Evolutionary conservation across 768 basidiomycete species (phyloP), one percentile per base, ranked within the genome.

Genomic region (Mycena epipterygia): DNA sequence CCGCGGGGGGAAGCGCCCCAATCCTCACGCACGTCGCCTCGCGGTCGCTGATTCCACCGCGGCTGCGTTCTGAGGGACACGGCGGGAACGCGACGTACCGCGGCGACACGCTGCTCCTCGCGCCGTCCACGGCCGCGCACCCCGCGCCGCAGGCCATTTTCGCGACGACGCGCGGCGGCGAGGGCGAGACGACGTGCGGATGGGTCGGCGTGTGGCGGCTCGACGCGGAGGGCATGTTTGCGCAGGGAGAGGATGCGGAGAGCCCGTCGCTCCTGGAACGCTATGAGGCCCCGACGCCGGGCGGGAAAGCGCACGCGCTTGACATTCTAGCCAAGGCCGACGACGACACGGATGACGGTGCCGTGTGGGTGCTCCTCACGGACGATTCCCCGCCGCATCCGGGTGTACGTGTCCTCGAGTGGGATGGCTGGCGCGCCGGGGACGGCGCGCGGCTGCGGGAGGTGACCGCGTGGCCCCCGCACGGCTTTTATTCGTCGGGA

Each of bases 221-320:
- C n/a, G 82, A 84, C 57, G 71, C 72, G 8, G 75, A 82, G 27
- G 87, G 87, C 17, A 35, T 76, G 19, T 83, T 86, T 65, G 60
- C 58, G 6, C n/a, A n/a, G n/a, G 65, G 60, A 13, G 64, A 68
- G 14, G 39, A 64, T 0, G 56, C 65, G n/a, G 70, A 71, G 11
- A 78, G 75, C 16, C 71, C 70, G 2, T 73, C 74, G 48, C 75
- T 79, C 29, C 78, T 78, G 16, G 79, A 84, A 56, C 76, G 83
- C 27, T 85, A 79, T 69, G 80, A 88, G 67, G 87, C 87, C 0
- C 79, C 81, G 1, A 88, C 87, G 2, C 84, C 84, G 0, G 86
- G 86, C 16, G 87, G 88, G 2, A 88, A 85, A 77, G 88, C 88
- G 16, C 84, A 88, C 64, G 88, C 87, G 5, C 79, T 88, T 13